phyloP scores from a whole-genome alignment of 169 alveolate genomes.

The Cryptosporidium parvum region DNA sequence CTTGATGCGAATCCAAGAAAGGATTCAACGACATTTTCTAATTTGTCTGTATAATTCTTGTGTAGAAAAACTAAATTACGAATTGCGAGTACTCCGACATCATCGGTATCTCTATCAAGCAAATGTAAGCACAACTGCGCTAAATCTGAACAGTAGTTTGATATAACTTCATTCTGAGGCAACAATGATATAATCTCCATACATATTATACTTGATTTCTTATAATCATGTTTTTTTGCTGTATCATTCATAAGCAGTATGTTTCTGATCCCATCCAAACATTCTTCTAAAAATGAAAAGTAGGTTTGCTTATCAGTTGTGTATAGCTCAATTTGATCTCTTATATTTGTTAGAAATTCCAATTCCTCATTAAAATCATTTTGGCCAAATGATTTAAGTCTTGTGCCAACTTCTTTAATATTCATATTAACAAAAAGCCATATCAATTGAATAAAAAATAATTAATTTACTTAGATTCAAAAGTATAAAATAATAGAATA shows the following conservation, averaged over 20 bases:
- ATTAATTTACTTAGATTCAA: neutral
- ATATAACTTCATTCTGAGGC: constrained; percentile 66
- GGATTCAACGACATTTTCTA: constrained; percentile 50
- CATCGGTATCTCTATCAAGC: constrained; percentile 69
- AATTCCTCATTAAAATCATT: constrained; percentile 40
- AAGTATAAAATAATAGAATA: neutral
- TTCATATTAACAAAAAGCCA: constrained; percentile 36
- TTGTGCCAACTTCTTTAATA: constrained; percentile 67
- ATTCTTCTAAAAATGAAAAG: constrained; percentile 31
- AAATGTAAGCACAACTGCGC: constrained; percentile 71
- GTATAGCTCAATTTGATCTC: constrained; percentile 63
- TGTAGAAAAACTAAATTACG: constrained; percentile 67
- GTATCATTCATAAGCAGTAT: constrained; percentile 38
- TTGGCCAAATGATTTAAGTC: constrained; percentile 58
- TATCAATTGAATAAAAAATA: neutral
- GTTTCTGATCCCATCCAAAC: constrained; percentile 38
- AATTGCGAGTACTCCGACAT: constrained; percentile 71
- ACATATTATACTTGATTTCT: constrained; percentile 53
- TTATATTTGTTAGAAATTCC: constrained; percentile 41
- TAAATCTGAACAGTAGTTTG: constrained; percentile 55
- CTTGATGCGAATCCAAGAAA: constrained; percentile 75
- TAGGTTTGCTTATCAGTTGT: constrained; percentile 24
- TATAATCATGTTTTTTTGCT: constrained; percentile 32
- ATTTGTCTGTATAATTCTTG: constrained; percentile 48
- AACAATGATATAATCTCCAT: constrained; percentile 64